Percentiles rank a stretch among this genome's conserved stretches.
phyloP scores from a whole-genome alignment of 2,329 filamentous ascomycete species.

The Pseudocercospora musae region DNA sequence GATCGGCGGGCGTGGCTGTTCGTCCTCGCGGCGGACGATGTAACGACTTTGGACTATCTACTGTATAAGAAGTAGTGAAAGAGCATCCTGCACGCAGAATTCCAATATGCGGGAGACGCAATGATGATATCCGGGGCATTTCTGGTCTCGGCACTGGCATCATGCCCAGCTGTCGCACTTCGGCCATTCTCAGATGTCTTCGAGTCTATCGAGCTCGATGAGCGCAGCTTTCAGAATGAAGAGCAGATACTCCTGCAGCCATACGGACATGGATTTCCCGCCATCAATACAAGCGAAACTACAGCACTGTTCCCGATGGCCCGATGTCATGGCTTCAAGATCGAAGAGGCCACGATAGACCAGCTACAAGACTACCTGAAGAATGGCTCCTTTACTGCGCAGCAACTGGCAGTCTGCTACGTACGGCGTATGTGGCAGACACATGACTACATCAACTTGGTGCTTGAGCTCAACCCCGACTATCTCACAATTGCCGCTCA shows the following conservation, averaged over 20 bases:
- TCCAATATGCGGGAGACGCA: background rate
- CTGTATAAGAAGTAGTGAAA: too few species aligned
- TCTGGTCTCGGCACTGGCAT: background rate
- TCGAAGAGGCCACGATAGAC: constrained; percentile 69
- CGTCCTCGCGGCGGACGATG: background rate
- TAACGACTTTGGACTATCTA: background rate
- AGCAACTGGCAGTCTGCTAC: constrained; percentile 62
- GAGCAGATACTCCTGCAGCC: constrained; percentile 20
- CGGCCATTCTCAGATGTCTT: background rate
- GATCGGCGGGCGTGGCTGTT: background rate
- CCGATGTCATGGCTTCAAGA: constrained; percentile 55
- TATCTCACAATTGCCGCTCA: constrained; percentile 57
- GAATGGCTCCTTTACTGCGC: constrained; percentile 54
- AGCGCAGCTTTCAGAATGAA: background rate
- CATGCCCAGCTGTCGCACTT: background rate
- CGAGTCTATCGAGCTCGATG: background rate
- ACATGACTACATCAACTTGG: constrained; percentile 61
- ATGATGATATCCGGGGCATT: background rate
- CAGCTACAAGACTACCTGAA: constrained; percentile 60
- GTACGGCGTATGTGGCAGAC: constrained; percentile 59
- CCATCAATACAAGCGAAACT: constrained; percentile 27
- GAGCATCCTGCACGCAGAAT: too few species aligned
- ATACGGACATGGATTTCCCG: constrained; percentile 38
- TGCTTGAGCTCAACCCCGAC: constrained; percentile 66
- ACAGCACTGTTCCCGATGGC: constrained; percentile 59